Evolutionary conservation across 179 eudicot species (phyloP).

Genomic region (Spergularia azorica): DNA sequence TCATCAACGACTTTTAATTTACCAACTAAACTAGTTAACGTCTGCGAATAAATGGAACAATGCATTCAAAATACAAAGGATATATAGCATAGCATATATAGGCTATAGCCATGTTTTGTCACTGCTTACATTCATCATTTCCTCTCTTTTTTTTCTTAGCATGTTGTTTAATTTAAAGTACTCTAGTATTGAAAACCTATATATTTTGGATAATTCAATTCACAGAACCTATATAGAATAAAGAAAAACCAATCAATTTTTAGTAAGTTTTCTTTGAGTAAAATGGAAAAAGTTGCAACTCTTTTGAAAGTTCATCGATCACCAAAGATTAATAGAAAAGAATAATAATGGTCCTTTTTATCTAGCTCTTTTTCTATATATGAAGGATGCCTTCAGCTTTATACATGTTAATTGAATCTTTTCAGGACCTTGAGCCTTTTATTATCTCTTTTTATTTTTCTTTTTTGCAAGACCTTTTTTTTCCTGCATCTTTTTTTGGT

Average conservation of each 20-base stretch:
- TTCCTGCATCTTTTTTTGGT: not conserved
- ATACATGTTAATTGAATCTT: constrained; percentile 36
- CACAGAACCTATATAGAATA: not conserved
- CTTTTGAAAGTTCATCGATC: no score
- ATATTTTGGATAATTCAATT: not conserved
- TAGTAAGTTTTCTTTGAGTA: constrained; percentile 21
- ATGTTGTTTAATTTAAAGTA: no score
- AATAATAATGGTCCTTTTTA: constrained; percentile 33
- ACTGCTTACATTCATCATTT: no score
- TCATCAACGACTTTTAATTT: no score
- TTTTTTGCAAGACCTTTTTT: not conserved
- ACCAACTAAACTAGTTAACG: no score
- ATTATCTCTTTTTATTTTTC: constrained; percentile 7
- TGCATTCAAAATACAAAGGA: no score
- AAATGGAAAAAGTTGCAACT: constrained; percentile 29
- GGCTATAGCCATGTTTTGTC: no score
- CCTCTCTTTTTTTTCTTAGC: no score
- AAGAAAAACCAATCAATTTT: constrained; percentile 11
- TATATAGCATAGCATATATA: no score
- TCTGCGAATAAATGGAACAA: no score
- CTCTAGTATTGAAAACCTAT: no score
- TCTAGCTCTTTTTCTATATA: constrained; percentile 24
- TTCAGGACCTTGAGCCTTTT: constrained; percentile 36
- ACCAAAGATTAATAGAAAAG: constrained; percentile 8
- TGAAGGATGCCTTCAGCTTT: constrained; percentile 56